Evolutionary conservation across 108 stramenopile species (phyloP).

Genomic region (Pinguiococcus pyrenoidosus): DNA sequence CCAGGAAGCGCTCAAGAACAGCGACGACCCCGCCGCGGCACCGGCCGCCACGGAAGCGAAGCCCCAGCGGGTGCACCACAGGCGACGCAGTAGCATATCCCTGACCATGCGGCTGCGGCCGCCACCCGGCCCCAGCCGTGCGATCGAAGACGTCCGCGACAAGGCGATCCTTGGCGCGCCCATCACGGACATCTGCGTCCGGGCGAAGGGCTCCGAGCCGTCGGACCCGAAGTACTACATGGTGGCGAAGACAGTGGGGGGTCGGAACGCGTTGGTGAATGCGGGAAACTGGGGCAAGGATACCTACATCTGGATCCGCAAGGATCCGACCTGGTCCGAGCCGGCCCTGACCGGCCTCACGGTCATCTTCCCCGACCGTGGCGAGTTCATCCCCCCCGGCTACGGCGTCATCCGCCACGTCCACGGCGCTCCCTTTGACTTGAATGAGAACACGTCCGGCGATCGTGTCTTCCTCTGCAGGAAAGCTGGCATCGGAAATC

Average conservation of each 20-base stretch:
- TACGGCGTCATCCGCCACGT: conserved; percentile 13
- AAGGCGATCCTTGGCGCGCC: no score
- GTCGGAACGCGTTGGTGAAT: conserved; percentile 2
- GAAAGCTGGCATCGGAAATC: conserved; percentile 28
- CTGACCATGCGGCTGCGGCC: no score
- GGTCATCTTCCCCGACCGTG: conserved; percentile 28
- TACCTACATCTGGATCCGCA: conserved; percentile 7
- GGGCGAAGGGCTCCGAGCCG: no score
- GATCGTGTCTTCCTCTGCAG: conserved; percentile 25
- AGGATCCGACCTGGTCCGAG: neutral
- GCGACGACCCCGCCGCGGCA: no score
- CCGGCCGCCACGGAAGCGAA: no score
- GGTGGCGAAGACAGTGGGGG: conserved; percentile 1
- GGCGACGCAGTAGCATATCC: no score
- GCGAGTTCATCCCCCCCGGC: conserved; percentile 23
- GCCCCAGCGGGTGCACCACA: no score
- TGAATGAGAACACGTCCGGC: conserved; percentile 26
- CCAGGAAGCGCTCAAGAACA: no score
- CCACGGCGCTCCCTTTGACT: conserved; percentile 14
- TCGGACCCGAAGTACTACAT: no score
- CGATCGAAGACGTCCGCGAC: no score
- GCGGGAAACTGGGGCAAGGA: neutral
- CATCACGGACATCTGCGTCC: no score
- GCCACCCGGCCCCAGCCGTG: no score
- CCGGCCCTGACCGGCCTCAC: conserved; percentile 3